A percentile compares a stretch with the other conserved stretches of the same genome.
phyloP scores from a whole-genome alignment of 1,284 basidiomycete genomes.

The Xerocomus amazonicus region DNA sequence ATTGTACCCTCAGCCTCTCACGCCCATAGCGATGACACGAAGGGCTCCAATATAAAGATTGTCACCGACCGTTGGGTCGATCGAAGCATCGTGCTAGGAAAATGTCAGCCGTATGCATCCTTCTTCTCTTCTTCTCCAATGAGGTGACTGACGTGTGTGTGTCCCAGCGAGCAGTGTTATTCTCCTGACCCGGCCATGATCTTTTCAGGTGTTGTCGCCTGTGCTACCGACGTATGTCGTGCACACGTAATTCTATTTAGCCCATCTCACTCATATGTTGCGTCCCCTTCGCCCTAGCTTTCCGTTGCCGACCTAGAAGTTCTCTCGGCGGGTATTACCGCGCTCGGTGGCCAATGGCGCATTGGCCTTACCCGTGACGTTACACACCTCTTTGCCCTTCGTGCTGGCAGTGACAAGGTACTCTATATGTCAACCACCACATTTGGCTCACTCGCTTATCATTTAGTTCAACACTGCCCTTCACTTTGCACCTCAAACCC shows the following conservation, averaged over 20 bases:
- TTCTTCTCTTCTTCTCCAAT: conserved; percentile 5
- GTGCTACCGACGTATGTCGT: conserved; percentile 55
- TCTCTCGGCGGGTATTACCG: conserved; percentile 65
- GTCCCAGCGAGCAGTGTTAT: conserved; percentile 51
- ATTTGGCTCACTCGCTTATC: background rate
- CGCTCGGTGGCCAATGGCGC: conserved; percentile 82
- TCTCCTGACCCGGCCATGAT: conserved; percentile 74
- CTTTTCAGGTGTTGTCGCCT: conserved; percentile 79
- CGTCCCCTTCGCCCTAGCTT: conserved; percentile 36
- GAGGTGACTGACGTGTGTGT: background rate
- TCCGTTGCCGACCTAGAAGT: conserved; percentile 65
- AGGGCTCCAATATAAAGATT: conserved; percentile 26
- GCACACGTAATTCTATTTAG: background rate
- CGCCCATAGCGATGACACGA: conserved; percentile 16
- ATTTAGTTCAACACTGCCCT: conserved; percentile 55
- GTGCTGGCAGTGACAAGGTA: conserved; percentile 45
- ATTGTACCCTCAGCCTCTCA: conserved; percentile 30
- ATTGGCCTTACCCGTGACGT: conserved; percentile 75
- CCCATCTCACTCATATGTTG: background rate
- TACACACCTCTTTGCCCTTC: conserved; percentile 76
- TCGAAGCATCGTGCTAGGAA: conserved; percentile 54
- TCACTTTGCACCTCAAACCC: conserved; percentile 50
- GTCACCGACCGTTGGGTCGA: conserved; percentile 69
- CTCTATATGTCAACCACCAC: background rate
- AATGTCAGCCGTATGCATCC: conserved; percentile 50